A percentile compares a stretch with the other conserved stretches of the same genome.
Conservation (phyloP, 2,329 filamentous ascomycete species). For the Penicillium sp. region DNA sequence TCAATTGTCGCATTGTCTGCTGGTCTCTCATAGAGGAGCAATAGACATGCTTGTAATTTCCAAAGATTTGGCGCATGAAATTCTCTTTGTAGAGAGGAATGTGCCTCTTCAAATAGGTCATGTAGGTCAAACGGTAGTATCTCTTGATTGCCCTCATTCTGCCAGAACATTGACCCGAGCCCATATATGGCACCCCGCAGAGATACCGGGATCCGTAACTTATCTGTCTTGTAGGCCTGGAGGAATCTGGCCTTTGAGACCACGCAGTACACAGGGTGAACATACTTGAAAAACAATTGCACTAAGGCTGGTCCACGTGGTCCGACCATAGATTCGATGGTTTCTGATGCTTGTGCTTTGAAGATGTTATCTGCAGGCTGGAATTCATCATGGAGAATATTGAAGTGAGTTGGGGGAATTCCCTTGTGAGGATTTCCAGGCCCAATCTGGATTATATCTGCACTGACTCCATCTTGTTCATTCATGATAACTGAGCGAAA, state of each 20-base stretch:
- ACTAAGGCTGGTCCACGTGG: conserved; percentile 49
- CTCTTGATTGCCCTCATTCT: conserved; percentile 37
- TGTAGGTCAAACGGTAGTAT: conserved; percentile 44
- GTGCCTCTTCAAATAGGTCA: conserved; percentile 49
- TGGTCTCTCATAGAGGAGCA: conserved; percentile 52
- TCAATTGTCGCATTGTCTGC: conserved; percentile 53
- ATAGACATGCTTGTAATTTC: conserved; percentile 52
- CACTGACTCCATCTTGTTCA: conserved; percentile 49
- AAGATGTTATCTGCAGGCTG: conserved; percentile 48
- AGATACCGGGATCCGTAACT: conserved; percentile 48
- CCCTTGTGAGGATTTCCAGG: conserved; percentile 39
- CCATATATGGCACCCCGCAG: conserved; percentile 53
- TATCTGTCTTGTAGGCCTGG: conserved; percentile 43
- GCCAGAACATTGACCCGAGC: conserved; percentile 51
- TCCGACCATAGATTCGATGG: conserved; percentile 49
- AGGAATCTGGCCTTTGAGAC: conserved; percentile 53
- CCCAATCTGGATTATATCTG: conserved; percentile 51
- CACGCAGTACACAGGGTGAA: conserved; percentile 51
- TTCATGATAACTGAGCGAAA: conserved; percentile 54
- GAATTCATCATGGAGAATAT: conserved; percentile 51
- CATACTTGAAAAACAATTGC: conserved; percentile 51
- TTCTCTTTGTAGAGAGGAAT: conserved; percentile 50
- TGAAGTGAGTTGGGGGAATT: conserved; percentile 53
- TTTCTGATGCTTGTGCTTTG: conserved; percentile 45
- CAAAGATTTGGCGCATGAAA: conserved; percentile 54